A percentile compares a stretch with the other conserved stretches of the same genome.
phyloP scores from a whole-genome alignment of 2,329 filamentous ascomycete species.

The Claviceps monticola region DNA sequence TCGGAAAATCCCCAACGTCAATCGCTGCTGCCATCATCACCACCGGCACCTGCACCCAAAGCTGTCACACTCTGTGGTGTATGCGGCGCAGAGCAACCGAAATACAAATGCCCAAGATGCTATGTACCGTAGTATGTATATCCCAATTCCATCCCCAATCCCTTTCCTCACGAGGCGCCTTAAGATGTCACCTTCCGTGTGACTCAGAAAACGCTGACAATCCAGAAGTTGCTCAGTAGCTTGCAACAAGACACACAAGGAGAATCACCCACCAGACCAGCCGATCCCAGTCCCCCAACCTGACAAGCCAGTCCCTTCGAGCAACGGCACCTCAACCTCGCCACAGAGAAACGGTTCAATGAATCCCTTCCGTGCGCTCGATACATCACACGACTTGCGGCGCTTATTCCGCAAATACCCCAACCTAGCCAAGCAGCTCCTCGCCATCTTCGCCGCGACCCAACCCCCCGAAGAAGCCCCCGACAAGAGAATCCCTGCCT shows the following conservation, averaged over 20 bases:
- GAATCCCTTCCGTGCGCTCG: slow-evolving; percentile 38
- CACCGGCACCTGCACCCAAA: background rate
- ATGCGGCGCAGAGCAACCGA: slow-evolving; percentile 35
- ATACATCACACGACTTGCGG: slow-evolving; percentile 34
- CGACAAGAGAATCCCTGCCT: slow-evolving; percentile 17
- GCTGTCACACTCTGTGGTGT: slow-evolving; percentile 30
- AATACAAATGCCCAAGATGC: slow-evolving; percentile 52
- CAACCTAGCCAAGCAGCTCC: slow-evolving; percentile 30
- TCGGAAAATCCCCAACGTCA: background rate
- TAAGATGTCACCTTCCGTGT: background rate
- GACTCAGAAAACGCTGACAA: background rate
- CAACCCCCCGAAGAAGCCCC: slow-evolving; percentile 26
- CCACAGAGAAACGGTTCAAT: slow-evolving; percentile 10
- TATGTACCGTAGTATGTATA: slow-evolving; percentile 40
- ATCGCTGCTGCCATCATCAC: background rate
- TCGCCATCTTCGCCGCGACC: slow-evolving; percentile 35
- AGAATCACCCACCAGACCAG: slow-evolving; percentile 32
- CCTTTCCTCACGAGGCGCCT: background rate
- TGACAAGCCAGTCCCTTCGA: slow-evolving; percentile 2
- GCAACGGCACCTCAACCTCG: background rate
- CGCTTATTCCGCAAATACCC: slow-evolving; percentile 41
- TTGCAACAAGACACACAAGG: slow-evolving; percentile 39
- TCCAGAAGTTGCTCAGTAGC: slow-evolving; percentile 38
- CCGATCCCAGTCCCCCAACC: slow-evolving; percentile 12
- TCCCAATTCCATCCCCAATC: background rate